phyloP scores from a whole-genome alignment of 495 filamentous ascomycete genomes.

The Hypoxylon rickii region DNA sequence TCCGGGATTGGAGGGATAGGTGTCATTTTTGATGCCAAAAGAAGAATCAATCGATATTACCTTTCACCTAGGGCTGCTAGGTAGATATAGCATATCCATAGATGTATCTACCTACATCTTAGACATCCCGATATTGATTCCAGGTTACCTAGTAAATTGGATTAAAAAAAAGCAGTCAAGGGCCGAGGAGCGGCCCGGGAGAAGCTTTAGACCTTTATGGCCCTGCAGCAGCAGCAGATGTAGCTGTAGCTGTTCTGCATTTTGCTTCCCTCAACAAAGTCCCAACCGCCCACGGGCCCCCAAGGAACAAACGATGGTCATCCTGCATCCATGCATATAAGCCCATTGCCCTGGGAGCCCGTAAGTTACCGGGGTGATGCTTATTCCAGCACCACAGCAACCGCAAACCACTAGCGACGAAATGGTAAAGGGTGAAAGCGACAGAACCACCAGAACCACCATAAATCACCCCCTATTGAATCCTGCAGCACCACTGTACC shows the following conservation, averaged over 20 bases:
- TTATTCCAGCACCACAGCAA: slow-evolving; percentile 28
- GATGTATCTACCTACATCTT: too few relatives aligned
- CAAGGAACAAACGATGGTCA: slow-evolving; percentile 10
- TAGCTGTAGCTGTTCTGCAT: too few relatives aligned
- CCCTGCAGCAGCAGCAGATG: too few relatives aligned
- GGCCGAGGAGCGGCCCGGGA: slow-evolving; percentile 9
- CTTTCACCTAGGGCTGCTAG: too few relatives aligned
- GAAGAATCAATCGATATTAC: slow-evolving; percentile 7
- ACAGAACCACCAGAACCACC: too few relatives aligned
- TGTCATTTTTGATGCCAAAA: slow-evolving; percentile 28
- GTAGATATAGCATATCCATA: neutral
- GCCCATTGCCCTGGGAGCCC: too few relatives aligned
- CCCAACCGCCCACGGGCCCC: too few relatives aligned
- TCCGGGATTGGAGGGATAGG: slow-evolving; percentile 20
- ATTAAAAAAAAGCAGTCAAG: slow-evolving; percentile 16
- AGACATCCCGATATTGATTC: slow-evolving; percentile 13
- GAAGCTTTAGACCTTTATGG: too few relatives aligned
- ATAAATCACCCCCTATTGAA: slow-evolving; percentile 13
- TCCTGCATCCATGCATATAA: slow-evolving; percentile 30
- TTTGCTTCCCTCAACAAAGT: slow-evolving; percentile 9
- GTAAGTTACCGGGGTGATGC: slow-evolving; percentile 25
- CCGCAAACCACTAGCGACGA: slow-evolving; percentile 4
- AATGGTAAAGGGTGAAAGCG: slow-evolving; percentile 1
- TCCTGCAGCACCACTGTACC: slow-evolving; percentile 24
- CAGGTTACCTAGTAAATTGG: neutral